Evolutionary conservation across 805 yeast species (phyloP).

Genomic region (Cyberlindnera maritima): DNA sequence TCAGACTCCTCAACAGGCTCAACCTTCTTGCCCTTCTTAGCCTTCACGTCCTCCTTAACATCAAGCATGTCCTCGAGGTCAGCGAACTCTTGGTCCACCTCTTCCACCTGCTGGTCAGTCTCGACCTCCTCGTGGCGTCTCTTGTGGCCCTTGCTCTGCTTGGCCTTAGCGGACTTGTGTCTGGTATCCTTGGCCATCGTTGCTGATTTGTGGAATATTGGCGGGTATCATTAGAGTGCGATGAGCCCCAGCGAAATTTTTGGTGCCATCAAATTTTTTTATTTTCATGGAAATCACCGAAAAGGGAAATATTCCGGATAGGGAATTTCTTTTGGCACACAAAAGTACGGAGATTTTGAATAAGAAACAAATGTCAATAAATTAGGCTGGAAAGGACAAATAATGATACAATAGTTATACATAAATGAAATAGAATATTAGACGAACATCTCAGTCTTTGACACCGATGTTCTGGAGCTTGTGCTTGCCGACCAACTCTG

Average conservation of each 20-base stretch:
- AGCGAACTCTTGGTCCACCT: conserved; percentile 53
- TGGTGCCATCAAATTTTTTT: conserved; percentile 17
- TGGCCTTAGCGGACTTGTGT: conserved; percentile 10
- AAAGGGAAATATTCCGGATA: not conserved
- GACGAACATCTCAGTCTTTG: conserved; percentile 8
- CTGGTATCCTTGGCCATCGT: conserved; percentile 19
- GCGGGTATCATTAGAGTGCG: not conserved
- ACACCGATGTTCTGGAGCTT: conserved; percentile 20
- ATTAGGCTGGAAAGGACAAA: not conserved
- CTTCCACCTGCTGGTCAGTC: conserved; percentile 47
- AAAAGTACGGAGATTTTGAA: not conserved
- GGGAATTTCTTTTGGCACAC: not conserved
- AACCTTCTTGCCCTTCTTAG: conserved; percentile 15
- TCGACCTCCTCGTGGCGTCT: conserved; percentile 31
- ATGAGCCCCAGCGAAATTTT: conserved; percentile 6
- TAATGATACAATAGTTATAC: not conserved
- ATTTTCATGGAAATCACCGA: not conserved
- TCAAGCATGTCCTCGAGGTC: conserved; percentile 56
- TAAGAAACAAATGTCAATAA: not conserved
- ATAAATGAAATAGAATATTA: not conserved
- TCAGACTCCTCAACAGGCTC: conserved; percentile 11
- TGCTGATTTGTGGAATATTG: no score
- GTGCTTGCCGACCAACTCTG: conserved; percentile 40
- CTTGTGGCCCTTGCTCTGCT: conserved; percentile 25
- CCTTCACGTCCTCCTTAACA: conserved; percentile 33